phyloP scores from a whole-genome alignment of 176 grass and related monocot genomes.

The Saccharum spontaneum region DNA sequence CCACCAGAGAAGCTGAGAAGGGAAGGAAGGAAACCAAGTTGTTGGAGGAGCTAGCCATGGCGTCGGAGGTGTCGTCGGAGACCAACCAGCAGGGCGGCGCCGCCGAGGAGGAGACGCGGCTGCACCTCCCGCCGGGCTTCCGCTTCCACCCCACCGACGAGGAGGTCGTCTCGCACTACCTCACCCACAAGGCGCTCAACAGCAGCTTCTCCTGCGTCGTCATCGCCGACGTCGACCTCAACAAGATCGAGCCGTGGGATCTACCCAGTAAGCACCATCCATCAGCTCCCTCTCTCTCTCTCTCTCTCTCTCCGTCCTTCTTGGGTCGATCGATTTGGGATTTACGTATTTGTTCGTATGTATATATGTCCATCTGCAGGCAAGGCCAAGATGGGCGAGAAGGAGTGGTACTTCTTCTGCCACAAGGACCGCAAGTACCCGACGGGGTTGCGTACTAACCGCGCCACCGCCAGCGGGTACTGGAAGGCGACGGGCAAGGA shows the following conservation, averaged over 20 bases:
- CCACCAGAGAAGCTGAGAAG: too few relatives aligned
- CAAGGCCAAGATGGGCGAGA: conserved; percentile 87
- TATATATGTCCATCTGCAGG: conserved; percentile 15
- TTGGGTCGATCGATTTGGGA: too few relatives aligned
- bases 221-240: conserved; percentile 81
- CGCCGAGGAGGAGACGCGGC: conserved; percentile 19
- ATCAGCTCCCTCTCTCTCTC: neutral
- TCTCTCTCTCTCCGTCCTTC: too few relatives aligned
- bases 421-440: conserved; percentile 96
- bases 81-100: neutral
- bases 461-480: conserved; percentile 71
- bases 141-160: conserved; percentile 93
- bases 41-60: conserved; percentile 16
- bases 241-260: conserved; percentile 94
- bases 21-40: neutral
- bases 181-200: conserved; percentile 51
- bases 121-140: conserved; percentile 79
- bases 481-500: conserved; percentile 98
- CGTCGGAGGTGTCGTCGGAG: conserved; percentile 40
- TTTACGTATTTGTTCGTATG: too few relatives aligned
- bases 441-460: conserved; percentile 79
- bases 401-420: conserved; percentile 90
- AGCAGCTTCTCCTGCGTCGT: conserved; percentile 47
- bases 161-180: conserved; percentile 72
- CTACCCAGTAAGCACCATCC: conserved; percentile 54